These are phyloP conservation scores for Moesziomyces sp. DNA, from an alignment of 1,284 basidiomycete species.

Conservation along the genomic window DNA sequence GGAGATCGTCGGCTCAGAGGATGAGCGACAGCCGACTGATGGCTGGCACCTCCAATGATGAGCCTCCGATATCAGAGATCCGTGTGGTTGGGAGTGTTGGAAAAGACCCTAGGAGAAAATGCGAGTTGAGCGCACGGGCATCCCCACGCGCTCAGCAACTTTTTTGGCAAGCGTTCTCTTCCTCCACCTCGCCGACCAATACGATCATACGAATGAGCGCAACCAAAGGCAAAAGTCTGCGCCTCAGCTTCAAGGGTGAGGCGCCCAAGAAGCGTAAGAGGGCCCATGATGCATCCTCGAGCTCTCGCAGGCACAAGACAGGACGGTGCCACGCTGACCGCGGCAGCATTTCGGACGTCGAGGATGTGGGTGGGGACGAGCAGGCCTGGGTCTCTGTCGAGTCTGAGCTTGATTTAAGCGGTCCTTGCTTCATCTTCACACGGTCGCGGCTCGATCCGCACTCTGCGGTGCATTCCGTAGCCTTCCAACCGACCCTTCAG, in stretches of 20 bases:
- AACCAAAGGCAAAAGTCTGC: constrained; percentile 22
- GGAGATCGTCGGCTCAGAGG: not conserved
- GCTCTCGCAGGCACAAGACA: constrained; percentile 22
- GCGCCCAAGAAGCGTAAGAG: constrained; percentile 42
- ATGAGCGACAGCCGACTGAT: no score
- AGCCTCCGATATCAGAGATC: no score
- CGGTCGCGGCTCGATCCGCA: not conserved
- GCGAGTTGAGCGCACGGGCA: no score
- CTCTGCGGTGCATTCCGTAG: constrained; percentile 12
- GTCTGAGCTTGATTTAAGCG: constrained; percentile 31
- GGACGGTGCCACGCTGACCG: not conserved
- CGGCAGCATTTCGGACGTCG: constrained; percentile 38
- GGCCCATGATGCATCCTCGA: constrained; percentile 14
- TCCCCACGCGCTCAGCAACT: not conserved
- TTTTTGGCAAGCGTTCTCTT: not conserved
- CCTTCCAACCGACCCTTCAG: constrained; percentile 42
- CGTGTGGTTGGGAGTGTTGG: no score
- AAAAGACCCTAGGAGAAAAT: no score
- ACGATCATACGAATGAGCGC: constrained; percentile 17
- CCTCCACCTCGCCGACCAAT: not conserved
- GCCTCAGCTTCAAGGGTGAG: constrained; percentile 52
- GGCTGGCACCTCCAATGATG: no score
- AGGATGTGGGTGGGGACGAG: constrained; percentile 53
- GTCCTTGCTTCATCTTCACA: constrained; percentile 48
- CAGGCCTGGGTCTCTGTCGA: constrained; percentile 54